Conservation (phyloP, 78 protist genomes). For the Ministeria vibrans region DNA sequence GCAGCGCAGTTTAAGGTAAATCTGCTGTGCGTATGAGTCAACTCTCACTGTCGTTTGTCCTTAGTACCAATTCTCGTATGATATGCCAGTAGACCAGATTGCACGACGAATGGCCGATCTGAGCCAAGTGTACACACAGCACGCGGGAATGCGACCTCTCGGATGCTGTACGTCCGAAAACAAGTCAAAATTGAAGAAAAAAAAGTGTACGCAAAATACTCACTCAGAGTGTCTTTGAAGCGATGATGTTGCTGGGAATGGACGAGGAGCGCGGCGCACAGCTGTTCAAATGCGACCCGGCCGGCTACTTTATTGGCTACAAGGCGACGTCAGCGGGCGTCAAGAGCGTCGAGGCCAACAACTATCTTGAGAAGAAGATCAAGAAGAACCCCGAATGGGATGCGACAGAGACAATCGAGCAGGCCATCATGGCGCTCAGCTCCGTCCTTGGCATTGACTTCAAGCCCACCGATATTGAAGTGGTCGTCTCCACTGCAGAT, state of each 20-base stretch:
- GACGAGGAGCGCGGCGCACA: slow-evolving; percentile 92
- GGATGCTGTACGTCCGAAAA: slow-evolving; percentile 43
- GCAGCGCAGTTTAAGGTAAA: slow-evolving; percentile 83
- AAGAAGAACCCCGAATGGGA: slow-evolving; percentile 61
- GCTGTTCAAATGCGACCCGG: slow-evolving; percentile 88
- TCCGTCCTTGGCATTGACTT: slow-evolving; percentile 77
- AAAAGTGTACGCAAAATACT: background rate
- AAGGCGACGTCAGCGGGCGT: slow-evolving; percentile 83
- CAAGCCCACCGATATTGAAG: slow-evolving; percentile 84
- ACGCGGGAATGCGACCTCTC: slow-evolving; percentile 83
- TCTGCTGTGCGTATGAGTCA: no score
- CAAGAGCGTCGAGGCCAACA: slow-evolving; percentile 89
- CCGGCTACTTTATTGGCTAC: slow-evolving; percentile 79
- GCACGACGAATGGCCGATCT: slow-evolving; percentile 84
- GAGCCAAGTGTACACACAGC: slow-evolving; percentile 88
- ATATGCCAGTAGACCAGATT: slow-evolving; percentile 48
- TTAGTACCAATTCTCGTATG: slow-evolving; percentile 36
- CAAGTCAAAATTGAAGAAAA: background rate
- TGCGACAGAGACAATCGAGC: slow-evolving; percentile 61
- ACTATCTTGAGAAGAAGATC: slow-evolving; percentile 89
- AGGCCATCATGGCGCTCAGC: slow-evolving; percentile 82
- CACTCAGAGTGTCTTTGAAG: slow-evolving; percentile 17
- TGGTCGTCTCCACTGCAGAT: slow-evolving; percentile 55
- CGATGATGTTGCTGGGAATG: slow-evolving; percentile 75
- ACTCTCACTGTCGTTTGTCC: no score